Conservation (phyloP, 148 eudicot species). For the Fagopyrum esculentum region DNA sequence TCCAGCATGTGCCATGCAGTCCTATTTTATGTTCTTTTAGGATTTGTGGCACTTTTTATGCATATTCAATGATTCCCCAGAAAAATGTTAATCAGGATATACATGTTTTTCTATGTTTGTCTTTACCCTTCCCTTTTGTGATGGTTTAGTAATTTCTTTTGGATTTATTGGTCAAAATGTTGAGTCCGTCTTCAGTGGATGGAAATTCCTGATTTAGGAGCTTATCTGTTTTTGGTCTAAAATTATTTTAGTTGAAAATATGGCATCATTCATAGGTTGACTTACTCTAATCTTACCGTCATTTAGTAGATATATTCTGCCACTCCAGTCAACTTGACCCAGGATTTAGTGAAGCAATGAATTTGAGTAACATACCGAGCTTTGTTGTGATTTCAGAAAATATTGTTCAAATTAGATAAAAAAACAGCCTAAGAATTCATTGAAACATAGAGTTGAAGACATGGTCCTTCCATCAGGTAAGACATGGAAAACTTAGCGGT, state of each 20-base stretch:
- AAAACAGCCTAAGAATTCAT: neutral
- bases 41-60: neutral
- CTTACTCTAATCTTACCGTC: neutral
- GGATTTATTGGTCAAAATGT: neutral
- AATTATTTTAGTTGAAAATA: neutral
- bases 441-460: neutral
- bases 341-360: neutral
- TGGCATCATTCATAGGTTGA: neutral
- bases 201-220: neutral
- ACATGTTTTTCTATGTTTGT: neutral
- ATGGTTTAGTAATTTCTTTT: neutral
- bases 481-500: neutral
- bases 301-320: neutral
- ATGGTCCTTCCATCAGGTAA: neutral
- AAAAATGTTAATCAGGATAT: neutral
- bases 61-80: neutral
- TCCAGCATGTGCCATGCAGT: neutral
- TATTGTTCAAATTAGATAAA: neutral
- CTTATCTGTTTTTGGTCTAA: neutral
- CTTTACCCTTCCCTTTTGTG: neutral
- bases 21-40: neutral
- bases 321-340: neutral
- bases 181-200: neutral
- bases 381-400: neutral
- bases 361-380: neutral